Percentiles rank a stretch among this genome's conserved stretches.
These are phyloP conservation scores for Akebia trifoliata DNA, from an alignment of 164 flowering plant species.

Conservation along the genomic window DNA sequence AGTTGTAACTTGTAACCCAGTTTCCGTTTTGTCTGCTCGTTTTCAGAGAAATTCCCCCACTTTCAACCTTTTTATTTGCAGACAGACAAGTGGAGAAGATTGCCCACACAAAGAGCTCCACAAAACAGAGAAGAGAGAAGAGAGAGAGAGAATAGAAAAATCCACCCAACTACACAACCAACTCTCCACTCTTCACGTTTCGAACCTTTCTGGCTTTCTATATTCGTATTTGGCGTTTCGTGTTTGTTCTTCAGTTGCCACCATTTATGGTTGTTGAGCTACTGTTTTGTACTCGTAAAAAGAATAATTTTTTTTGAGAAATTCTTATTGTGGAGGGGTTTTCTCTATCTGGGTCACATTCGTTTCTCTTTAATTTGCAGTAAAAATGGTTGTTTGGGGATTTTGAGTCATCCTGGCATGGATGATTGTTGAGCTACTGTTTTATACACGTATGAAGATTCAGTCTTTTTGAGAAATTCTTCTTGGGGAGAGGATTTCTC, in stretches of 20 bases:
- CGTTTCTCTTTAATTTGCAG: background rate
- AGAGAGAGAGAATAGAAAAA: too few species aligned
- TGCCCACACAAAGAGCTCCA: background rate
- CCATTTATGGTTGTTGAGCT: slow-evolving; percentile 5
- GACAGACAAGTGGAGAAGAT: slow-evolving; percentile 3
- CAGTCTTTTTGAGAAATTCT: too few species aligned
- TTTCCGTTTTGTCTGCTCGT: too few species aligned
- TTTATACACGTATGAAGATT: too few species aligned
- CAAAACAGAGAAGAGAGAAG: too few species aligned
- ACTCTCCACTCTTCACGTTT: slow-evolving; percentile 14
- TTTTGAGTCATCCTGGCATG: slow-evolving; percentile 17
- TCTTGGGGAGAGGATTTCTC: too few species aligned
- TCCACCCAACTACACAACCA: too few species aligned
- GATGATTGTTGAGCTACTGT: too few species aligned
- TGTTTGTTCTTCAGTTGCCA: slow-evolving; percentile 8
- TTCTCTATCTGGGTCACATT: slow-evolving; percentile 13
- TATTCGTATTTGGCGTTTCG: slow-evolving; percentile 17
- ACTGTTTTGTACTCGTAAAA: background rate
- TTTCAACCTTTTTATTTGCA: too few species aligned
- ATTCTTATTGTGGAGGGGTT: background rate
- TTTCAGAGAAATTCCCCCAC: too few species aligned
- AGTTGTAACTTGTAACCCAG: too few species aligned
- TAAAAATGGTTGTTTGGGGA: slow-evolving; percentile 17
- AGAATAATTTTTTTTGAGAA: background rate
- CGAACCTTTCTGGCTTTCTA: background rate